Evolutionary conservation across 306 rosid genomes (phyloP).

Genomic region (Macrotyloma uniflorum): DNA sequence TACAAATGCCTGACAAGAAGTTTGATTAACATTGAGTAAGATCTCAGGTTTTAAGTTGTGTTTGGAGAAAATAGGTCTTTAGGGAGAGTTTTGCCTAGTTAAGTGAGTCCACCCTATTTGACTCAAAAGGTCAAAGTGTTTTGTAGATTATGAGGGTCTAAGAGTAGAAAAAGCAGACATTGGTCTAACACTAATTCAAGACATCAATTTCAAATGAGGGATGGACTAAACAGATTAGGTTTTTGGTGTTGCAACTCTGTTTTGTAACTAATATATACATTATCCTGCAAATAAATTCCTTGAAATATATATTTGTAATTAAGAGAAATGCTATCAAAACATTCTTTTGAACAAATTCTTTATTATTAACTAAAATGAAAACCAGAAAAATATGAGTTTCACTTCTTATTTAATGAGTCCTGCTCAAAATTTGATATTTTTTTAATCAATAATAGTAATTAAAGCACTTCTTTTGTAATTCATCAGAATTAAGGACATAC

Average conservation of each 20-base stretch:
- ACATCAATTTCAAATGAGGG: not conserved
- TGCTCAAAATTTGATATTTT: not conserved
- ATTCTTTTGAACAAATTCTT: not conserved
- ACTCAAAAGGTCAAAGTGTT: no score
- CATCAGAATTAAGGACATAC: conserved; percentile 32
- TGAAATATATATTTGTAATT: not conserved
- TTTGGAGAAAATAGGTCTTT: no score
- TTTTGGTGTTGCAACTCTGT: not conserved
- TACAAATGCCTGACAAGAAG: not conserved
- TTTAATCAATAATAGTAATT: not conserved
- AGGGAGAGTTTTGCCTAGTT: no score
- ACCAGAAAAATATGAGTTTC: not conserved
- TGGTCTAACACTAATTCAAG: no score
- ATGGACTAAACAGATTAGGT: not conserved
- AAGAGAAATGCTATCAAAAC: not conserved
- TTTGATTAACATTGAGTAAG: no score
- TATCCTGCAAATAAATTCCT: not conserved
- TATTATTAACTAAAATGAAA: not conserved
- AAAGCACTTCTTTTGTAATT: not conserved
- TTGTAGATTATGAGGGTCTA: no score
- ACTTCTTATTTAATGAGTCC: not conserved
- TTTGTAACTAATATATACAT: not conserved
- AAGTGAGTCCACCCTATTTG: no score
- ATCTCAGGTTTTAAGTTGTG: no score
- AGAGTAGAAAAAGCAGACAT: no score